These are phyloP conservation scores for Apiospora phragmitis DNA, from an alignment of 2,329 filamentous ascomycete species.

Conservation along the genomic window DNA sequence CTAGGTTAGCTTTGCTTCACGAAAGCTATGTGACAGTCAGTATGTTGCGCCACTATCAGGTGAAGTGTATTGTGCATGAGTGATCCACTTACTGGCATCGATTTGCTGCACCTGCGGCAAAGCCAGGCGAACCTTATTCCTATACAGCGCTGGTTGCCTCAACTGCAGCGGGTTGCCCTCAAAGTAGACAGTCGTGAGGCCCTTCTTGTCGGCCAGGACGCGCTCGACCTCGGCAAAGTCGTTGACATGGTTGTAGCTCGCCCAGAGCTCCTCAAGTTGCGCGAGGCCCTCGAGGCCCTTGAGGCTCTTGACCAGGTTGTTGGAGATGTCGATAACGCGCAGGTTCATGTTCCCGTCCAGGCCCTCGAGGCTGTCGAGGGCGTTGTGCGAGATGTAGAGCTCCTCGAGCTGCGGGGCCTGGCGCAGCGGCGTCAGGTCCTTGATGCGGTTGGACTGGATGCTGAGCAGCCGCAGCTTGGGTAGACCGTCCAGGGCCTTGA, in stretches of 20 bases:
- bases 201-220: slow-evolving; percentile 74
- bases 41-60: background rate
- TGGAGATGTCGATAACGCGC: slow-evolving; percentile 82
- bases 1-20: slow-evolving; percentile 20
- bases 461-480: slow-evolving; percentile 83
- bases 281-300: slow-evolving; percentile 67
- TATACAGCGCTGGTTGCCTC: slow-evolving; percentile 77
- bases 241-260: slow-evolving; percentile 79
- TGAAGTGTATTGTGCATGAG: no score
- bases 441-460: slow-evolving; percentile 93
- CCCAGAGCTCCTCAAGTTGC: slow-evolving; percentile 89
- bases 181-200: slow-evolving; percentile 89
- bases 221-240: slow-evolving; percentile 83
- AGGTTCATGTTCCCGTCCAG: slow-evolving; percentile 68
- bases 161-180: slow-evolving; percentile 91
- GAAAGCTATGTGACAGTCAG: slow-evolving; percentile 21
- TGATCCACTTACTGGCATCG: slow-evolving; percentile 77
- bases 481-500: slow-evolving; percentile 74
- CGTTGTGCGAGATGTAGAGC: slow-evolving; percentile 93
- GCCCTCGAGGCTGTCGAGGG: slow-evolving; percentile 74
- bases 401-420: slow-evolving; percentile 79
- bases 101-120: slow-evolving; percentile 90
- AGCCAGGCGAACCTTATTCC: slow-evolving; percentile 89
- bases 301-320: slow-evolving; percentile 79
- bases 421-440: slow-evolving; percentile 73